Conservation (phyloP, 768 basidiomycete genomes). For the Ramaria sp. region DNA sequence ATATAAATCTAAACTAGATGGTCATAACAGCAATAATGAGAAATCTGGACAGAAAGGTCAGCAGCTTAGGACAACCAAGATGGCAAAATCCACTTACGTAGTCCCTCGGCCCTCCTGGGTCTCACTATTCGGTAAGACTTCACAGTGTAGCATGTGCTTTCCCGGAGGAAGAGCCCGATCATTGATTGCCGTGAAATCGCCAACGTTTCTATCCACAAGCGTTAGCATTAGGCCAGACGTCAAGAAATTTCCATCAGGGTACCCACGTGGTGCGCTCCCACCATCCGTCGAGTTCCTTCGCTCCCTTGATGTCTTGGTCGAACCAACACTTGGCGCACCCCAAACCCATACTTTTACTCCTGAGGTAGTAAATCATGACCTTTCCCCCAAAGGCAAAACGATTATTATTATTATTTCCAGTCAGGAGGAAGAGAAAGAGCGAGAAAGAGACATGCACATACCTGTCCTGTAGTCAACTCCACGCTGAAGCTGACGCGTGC, state of each 20-base stretch:
- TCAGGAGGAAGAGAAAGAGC: too few species aligned
- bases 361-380: background rate
- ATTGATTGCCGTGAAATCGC: background rate
- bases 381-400: too few species aligned
- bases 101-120: background rate
- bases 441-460: background rate
- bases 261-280: background rate
- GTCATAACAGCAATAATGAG: background rate
- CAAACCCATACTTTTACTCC: constrained; percentile 1
- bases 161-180: background rate
- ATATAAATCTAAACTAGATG: background rate
- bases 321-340: constrained; percentile 4
- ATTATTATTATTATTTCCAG: too few species aligned
- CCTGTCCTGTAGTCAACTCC: background rate
- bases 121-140: background rate
- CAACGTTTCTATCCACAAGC: background rate
- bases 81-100: background rate
- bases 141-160: background rate
- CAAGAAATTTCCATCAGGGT: background rate
- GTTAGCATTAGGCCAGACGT: too few species aligned
- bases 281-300: background rate
- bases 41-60: background rate
- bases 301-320: background rate
- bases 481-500: background rate
- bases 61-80: background rate